A percentile compares a stretch with the other conserved stretches of the same genome.
phyloP scores from a whole-genome alignment of 2,329 filamentous ascomycete species.

The Fusarium nematophilum region DNA sequence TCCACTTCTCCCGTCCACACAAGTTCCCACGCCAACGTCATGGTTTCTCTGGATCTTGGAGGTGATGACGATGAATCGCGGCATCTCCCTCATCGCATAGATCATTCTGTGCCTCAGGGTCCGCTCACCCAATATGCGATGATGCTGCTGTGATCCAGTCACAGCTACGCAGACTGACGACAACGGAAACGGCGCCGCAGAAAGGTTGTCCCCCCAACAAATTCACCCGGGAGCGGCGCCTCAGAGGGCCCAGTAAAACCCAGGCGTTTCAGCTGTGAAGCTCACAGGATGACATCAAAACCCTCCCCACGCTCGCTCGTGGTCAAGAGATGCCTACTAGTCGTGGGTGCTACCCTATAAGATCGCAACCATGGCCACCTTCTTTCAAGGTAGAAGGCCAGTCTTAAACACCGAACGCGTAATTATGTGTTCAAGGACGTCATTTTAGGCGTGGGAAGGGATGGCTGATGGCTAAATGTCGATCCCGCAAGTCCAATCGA shows the following conservation, averaged over 20 bases:
- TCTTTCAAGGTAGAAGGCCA: neutral
- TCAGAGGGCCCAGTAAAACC: slow-evolving; percentile 23
- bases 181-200: slow-evolving; percentile 21
- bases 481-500: slow-evolving; percentile 21
- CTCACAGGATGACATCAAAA: slow-evolving; percentile 30
- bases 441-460: slow-evolving; percentile 32
- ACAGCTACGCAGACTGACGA: slow-evolving; percentile 28
- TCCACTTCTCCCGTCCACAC: neutral
- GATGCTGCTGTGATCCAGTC: slow-evolving; percentile 22
- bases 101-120: slow-evolving; percentile 16
- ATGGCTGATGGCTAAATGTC: slow-evolving; percentile 26
- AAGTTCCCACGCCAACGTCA: slow-evolving; percentile 12
- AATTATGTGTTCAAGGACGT: slow-evolving; percentile 38
- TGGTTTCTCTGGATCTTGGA: slow-evolving; percentile 3
- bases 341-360: neutral
- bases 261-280: neutral
- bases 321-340: slow-evolving; percentile 26
- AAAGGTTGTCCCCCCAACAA: slow-evolving; percentile 12
- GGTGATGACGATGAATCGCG: slow-evolving; percentile 18
- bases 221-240: neutral
- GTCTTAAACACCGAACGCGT: slow-evolving; percentile 28
- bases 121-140: slow-evolving; percentile 5
- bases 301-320: neutral
- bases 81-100: slow-evolving; percentile 13
- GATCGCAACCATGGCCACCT: slow-evolving; percentile 17